Evolutionary conservation across 1,284 basidiomycete genomes (phyloP), one percentile per base, ranked within the genome.

Genomic region (Pseudozyma hubeiensis): DNA sequence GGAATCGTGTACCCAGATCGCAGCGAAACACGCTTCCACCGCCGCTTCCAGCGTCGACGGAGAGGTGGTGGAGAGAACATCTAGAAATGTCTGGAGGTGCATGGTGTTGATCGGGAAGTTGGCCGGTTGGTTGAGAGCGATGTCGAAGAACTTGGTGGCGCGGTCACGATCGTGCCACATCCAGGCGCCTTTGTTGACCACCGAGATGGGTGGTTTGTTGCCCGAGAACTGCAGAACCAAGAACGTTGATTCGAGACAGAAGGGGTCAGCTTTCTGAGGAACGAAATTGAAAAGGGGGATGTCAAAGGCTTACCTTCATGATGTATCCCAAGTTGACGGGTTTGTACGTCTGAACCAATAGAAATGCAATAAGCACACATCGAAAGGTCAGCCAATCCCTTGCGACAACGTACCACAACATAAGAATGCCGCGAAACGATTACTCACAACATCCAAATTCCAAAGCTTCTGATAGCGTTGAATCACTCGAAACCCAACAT

Each of bases 121-220:
- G 11, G 56, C 43, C 43, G 81, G 66, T 24, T 52, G 66, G 45
- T 66, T 69, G n/a, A 83, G 67, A 0, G 58, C 66, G n/a, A 79
- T 70, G 33, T 76, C 78, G 46, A 65, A 82, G 67, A 81, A 80
- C n/a, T 37, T 61, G 16, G 59, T 44, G 1, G 75, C 80, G 7
- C 66, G 46, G 1, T 63, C 59, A 7, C 79, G 76, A 33, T 80
- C 78, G 0, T 61, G 47, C 40, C 59, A 50, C 80, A 82, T 81
- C 61, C 70, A 77, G 2, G 39, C 24, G 16, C 81, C 79, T 60
- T 84, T 84, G 64, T 84, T 81, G 3, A 62, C 60, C 0, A 82
- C 80, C 13, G 49, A 60, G 45, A 84, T 79, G 4, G 82, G 82
- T 1, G 82, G 81, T 44, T 64, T 66, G 65, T 84, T 84, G n/a